These are phyloP conservation scores for Cladobotryum protrusum DNA, from an alignment of 2,329 filamentous ascomycete genomes.

Conservation along the genomic window DNA sequence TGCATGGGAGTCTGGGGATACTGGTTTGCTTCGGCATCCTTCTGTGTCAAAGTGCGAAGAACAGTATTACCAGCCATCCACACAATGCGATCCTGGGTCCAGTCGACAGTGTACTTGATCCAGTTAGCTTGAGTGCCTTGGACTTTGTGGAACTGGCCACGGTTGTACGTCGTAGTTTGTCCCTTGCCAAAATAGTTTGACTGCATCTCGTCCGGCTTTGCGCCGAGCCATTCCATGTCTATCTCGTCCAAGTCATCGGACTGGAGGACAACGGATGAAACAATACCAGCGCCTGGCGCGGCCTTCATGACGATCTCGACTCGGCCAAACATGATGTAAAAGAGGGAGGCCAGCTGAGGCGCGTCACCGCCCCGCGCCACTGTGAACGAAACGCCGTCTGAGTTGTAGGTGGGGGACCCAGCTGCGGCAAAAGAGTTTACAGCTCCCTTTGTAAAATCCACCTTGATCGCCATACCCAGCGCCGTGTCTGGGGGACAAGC, in stretches of 20 bases:
- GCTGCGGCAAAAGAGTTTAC: slow-evolving; percentile 73
- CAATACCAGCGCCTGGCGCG: slow-evolving; percentile 83
- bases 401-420: slow-evolving; percentile 65
- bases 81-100: slow-evolving; percentile 77
- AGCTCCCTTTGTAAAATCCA: slow-evolving; percentile 73
- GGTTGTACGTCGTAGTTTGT: slow-evolving; percentile 75
- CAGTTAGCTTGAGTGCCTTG: slow-evolving; percentile 66
- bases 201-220: slow-evolving; percentile 71
- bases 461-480: slow-evolving; percentile 71
- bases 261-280: slow-evolving; percentile 85
- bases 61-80: slow-evolving; percentile 79
- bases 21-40: slow-evolving; percentile 62
- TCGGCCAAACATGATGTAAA: slow-evolving; percentile 99
- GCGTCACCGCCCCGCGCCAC: slow-evolving; percentile 73
- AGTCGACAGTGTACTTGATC: slow-evolving; percentile 86
- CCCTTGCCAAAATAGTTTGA: slow-evolving; percentile 97
- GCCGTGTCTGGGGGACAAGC: slow-evolving; percentile 72
- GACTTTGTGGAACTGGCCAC: slow-evolving; percentile 70
- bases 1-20: slow-evolving; percentile 97
- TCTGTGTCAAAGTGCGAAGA: slow-evolving; percentile 67
- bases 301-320: slow-evolving; percentile 81
- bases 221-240: slow-evolving; percentile 93
- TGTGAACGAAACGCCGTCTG: slow-evolving; percentile 74
- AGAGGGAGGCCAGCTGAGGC: slow-evolving; percentile 79
- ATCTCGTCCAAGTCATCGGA: slow-evolving; percentile 94